Base-by-base conservation (phyloP, 495 filamentous ascomycete genomes). In the Beverwykella pulmonaria region DNA sequence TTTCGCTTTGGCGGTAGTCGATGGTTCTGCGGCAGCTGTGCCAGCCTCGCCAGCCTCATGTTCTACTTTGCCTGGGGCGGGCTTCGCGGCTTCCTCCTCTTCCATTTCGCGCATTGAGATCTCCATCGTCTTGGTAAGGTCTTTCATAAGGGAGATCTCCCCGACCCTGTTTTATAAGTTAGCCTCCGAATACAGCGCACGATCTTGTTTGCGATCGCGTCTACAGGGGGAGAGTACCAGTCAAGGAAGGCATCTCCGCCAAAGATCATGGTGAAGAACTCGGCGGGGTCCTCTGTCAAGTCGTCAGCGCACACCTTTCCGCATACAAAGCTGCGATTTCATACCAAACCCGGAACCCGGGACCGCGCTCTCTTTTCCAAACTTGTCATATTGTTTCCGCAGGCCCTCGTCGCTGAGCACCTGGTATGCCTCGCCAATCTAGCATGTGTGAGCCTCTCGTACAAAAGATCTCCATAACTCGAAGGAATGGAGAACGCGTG, bases 261-360 rank as follows among this genome's bases (percentile, higher is more conserved):
- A 72, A 99, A 99, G 63, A 99, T 98, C 83, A 92, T 96, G 68
- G 91, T 88, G 77, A 99, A 98, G 86, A 99, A 99, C 79, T 99
- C 95, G 47, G 92, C 85, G 0, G 94, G 95, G 71, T 99, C 94
- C 81, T 91, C 89, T 88, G 57, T 47, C 68, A 27, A 17, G 26
- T 20, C 19, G 61, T 80, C 65, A 81, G 76, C 65, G 12, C 10
- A 9, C 5, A 1, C 5, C 17, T 19, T 32, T 20, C 29, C 7
- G 1, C 34, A 19, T 26, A 26, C n/a, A 36, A 27, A 52, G 10
- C 26, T 10, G n/a, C 14, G 26, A 50, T n/a, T 53, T 53, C 46
- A 34, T 75, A 88, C 91, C 90, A 77, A 99, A 99, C 65, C 94
- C 94, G 70, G 90, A 88, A 69, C 84, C 84, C 0, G 94, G 94